Base-by-base conservation (phyloP, 2,329 filamentous ascomycete genomes). In the Tolypocladium amazonense region DNA sequence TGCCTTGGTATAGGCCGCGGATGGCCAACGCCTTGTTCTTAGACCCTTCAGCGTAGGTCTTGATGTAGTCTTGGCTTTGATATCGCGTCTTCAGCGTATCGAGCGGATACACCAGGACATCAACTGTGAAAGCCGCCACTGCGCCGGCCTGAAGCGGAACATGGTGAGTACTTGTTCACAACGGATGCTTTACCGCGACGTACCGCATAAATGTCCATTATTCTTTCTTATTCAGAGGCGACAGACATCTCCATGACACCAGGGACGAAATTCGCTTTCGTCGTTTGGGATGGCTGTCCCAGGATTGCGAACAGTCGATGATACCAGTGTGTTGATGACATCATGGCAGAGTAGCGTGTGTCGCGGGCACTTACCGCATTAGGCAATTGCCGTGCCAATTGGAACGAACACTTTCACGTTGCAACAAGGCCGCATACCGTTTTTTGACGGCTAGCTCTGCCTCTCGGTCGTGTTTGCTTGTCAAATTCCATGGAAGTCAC, bases 31-130 rank as follows among this genome's bases (percentile, higher is more conserved):
- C 72, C 58, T 79, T 77, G 60, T 78, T 78, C 53, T 80, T 83
- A 38, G 84, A 73, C 1, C 78, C 77, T 1, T 82, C 81, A 0
- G 79, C 78, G 74, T 87, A 93, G 0, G 87, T 79, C 56, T 81
- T 81, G 43, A 84, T 76, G 74, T 92, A 94, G 67, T 92, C 83
- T 15, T 86, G 87, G 58, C 88, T 91, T 71, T 96, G 92, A 56
- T 90, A 81, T 12, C 92, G 84, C 9, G 92, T 96, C 71, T 96
- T 96, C 67, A 96, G 79, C 0, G 92, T 97, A 71, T 96, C 92
- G 20, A 96, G 79, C 0, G 92, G 92, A 68, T 94, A 96, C 41
- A 96, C 84, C 20, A 96, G 78, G 56, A 95, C 78, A 72, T 96
- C 91, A 60, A 96, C 88, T 1, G 88, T 88, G 70, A 96, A 91